Conservation (phyloP, 2,329 filamentous ascomycete genomes). For the Metarhizium anisopliae region DNA sequence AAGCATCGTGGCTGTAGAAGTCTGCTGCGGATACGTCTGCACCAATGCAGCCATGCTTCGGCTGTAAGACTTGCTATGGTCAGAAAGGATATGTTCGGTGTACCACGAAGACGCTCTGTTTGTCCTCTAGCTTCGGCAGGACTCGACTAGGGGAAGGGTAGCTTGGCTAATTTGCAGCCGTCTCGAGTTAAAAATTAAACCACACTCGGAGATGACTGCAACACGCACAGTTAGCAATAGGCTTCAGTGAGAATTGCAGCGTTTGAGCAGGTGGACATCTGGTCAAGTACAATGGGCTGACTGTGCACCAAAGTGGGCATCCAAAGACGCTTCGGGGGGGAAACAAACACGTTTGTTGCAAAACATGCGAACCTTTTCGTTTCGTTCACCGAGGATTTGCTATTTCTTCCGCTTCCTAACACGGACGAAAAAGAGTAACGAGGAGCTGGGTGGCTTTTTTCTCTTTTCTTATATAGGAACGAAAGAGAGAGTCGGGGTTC, state of each 20-base stretch:
- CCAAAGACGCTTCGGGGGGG: not conserved
- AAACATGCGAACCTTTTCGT: conserved; percentile 1
- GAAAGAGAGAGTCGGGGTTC: conserved; percentile 20
- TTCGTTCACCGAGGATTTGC: not conserved
- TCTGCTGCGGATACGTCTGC: conserved; percentile 71
- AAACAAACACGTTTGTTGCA: not conserved
- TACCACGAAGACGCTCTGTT: not conserved
- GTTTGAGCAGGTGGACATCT: not conserved
- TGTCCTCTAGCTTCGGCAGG: not conserved
- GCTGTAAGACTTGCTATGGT: not conserved
- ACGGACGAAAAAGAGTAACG: not conserved
- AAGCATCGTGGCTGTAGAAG: conserved; percentile 64
- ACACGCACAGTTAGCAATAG: not conserved
- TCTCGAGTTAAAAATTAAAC: not conserved
- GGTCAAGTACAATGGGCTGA: not conserved
- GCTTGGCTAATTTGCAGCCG: not conserved
- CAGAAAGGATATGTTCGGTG: not conserved
- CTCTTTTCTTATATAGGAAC: conserved; percentile 11
- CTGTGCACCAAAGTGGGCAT: not conserved
- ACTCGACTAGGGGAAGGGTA: not conserved
- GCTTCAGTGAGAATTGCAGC: not conserved
- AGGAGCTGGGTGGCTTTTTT: not conserved
- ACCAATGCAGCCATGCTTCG: conserved; percentile 74
- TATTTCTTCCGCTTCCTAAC: not conserved
- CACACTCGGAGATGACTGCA: not conserved